A percentile compares a stretch with the other conserved stretches of the same genome.
Conservation (phyloP, 371 early-diverging fungal species). For the Choanephora cucurbitarum region DNA sequence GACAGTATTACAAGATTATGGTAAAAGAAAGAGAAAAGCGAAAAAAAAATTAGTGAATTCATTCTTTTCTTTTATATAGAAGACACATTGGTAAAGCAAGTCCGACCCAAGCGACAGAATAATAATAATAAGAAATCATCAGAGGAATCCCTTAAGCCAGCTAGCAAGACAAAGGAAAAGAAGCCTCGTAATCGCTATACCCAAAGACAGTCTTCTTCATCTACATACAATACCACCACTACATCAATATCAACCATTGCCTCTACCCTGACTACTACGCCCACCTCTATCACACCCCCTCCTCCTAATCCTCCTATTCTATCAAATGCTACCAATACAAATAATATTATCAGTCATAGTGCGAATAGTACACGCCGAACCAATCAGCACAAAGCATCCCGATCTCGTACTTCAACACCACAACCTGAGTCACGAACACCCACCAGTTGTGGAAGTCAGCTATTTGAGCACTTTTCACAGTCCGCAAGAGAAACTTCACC, state of each 20-base stretch:
- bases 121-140: constrained; percentile 9
- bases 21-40: constrained; percentile 15
- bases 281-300: background rate
- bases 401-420: constrained; percentile 31
- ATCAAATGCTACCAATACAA: too few relatives aligned
- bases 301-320: too few relatives aligned
- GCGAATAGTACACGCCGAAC: constrained; percentile 6
- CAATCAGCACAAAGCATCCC: constrained; percentile 13
- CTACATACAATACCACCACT: background rate
- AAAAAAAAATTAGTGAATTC: too few relatives aligned
- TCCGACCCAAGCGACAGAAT: constrained; percentile 11
- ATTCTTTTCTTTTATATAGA: constrained; percentile 11
- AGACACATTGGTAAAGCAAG: constrained; percentile 12
- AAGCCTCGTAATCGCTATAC: constrained; percentile 13
- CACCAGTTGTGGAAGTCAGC: constrained; percentile 4
- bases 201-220: constrained; percentile 6
- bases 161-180: constrained; percentile 10
- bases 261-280: too few relatives aligned
- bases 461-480: constrained; percentile 23
- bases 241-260: background rate
- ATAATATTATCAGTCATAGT: too few relatives aligned
- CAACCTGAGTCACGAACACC: constrained; percentile 22
- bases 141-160: background rate
- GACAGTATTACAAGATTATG: constrained; percentile 31
- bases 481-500: constrained; percentile 29